Conservation (phyloP, 441 rosid genomes). For the Geranium incanum region DNA sequence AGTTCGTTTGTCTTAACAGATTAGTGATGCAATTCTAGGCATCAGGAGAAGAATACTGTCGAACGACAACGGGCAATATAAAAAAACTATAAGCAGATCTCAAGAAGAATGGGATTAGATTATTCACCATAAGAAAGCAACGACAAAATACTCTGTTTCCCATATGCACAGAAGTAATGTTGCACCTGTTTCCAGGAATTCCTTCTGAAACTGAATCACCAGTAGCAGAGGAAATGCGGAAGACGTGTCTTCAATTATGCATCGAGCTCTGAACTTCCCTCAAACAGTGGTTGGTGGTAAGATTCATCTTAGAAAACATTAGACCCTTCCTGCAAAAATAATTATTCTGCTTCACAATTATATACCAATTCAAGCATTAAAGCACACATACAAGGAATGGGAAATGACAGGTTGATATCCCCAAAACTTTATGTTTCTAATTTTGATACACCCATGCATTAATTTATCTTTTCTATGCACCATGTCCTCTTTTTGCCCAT, state of each 20-base stretch:
- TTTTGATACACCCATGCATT: too few species aligned
- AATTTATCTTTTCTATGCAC: too few species aligned
- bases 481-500: too few species aligned
- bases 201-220: background rate
- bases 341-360: background rate
- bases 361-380: background rate
- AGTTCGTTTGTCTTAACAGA: slow-evolving; percentile 2
- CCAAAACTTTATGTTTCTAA: too few species aligned
- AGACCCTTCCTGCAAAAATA: background rate
- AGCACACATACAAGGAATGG: background rate
- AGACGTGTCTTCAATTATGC: background rate
- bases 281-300: slow-evolving; percentile 1
- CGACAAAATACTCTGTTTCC: background rate
- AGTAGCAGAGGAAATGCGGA: background rate
- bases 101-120: background rate
- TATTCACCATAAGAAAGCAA: background rate
- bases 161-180: background rate
- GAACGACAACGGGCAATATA: background rate
- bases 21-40: background rate
- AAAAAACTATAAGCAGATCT: background rate
- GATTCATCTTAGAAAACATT: background rate
- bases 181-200: background rate
- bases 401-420: too few species aligned
- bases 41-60: background rate
- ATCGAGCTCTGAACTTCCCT: background rate